Base-by-base conservation (phyloP, 164 flowering plant species). In the Magnolia changhungtana region DNA sequence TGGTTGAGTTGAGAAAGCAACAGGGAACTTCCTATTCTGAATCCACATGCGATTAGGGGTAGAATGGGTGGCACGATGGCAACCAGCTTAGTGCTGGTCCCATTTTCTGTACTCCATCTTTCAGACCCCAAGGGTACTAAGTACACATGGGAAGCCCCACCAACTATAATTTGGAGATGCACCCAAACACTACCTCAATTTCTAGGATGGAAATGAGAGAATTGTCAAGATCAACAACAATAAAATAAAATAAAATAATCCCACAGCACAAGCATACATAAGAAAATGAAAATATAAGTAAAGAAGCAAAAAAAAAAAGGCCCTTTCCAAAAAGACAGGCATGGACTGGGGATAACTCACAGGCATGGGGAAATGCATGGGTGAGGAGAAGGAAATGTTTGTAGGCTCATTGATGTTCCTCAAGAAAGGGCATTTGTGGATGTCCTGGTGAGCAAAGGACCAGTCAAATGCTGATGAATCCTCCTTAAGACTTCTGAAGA, bases 391-490 rank as follows among this genome's bases (percentile, higher is more conserved):
- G 5, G 93, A 86, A 79, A 92, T 91, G 85, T 79, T 84, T n/a
- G 97, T 91, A 67, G 93, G 89, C 63, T 88, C 84, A 77, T 88
- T 84, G 78, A 92, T 91, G 82, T 91, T 92, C 83, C 89, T 88
- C 76, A 92, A 74, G 76, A 92, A 92, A 67, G 97, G 97, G 71
- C 97, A 90, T 83, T 79, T 88, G 63, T 80, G 86, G 73, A 90
- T 80, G 78, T 81, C 91, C 61, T 78, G 83, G 76, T 83, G 82
- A 81, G 75, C 81, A 69, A 78, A 84, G 72, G 77, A 70, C 75
- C 87, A 72, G 5, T 83, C 85, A 65, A 77, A 65, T 76, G 85
- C 59, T 23, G 59, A 24, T 7, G 20, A 55, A 23, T 76, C 79
- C 50, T 76, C 81, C 31, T 20, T 76, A 50, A 59, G 29, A 63